phyloP scores from a whole-genome alignment of 1,284 basidiomycete genomes.

The Puccinia polysora region DNA sequence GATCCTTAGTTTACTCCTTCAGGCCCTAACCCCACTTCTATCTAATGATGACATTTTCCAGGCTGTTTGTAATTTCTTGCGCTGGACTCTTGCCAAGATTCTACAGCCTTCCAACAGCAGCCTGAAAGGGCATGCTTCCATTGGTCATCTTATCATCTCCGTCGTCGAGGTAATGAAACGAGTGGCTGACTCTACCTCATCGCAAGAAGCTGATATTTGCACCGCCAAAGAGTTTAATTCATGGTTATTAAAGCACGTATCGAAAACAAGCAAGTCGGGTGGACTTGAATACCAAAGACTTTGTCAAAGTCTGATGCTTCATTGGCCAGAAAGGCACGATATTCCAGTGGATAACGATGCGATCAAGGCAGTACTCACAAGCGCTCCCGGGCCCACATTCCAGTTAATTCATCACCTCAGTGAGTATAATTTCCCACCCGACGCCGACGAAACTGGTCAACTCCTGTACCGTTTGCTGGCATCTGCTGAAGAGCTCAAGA shows the following conservation, averaged over 20 bases:
- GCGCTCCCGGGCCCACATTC: conserved; percentile 19
- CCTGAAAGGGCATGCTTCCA: conserved; percentile 16
- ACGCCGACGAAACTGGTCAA: conserved; percentile 13
- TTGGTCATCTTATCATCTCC: conserved; percentile 15
- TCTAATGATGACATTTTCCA: conserved; percentile 28
- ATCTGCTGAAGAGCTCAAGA: conserved; percentile 18
- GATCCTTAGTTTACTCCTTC: conserved; percentile 47
- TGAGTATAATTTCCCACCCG: background rate
- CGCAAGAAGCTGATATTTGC: background rate
- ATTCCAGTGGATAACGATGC: background rate
- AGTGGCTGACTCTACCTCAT: conserved; percentile 20
- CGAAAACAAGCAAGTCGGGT: conserved; percentile 8
- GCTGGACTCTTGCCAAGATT: conserved; percentile 30
- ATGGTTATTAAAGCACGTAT: conserved; percentile 28
- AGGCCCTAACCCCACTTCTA: conserved; percentile 26
- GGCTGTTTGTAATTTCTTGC: conserved; percentile 22
- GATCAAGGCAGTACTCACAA: conserved; percentile 17
- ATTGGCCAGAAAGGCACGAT: conserved; percentile 36
- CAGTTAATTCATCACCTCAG: conserved; percentile 36
- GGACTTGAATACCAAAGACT: conserved; percentile 6
- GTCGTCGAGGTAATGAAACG: conserved; percentile 10
- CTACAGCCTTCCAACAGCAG: conserved; percentile 4
- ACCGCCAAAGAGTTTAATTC: conserved; percentile 24
- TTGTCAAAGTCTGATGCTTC: conserved; percentile 20
- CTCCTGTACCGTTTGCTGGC: conserved; percentile 25